Conservation (phyloP, 495 filamentous ascomycete species). For the Amorphotheca resinae region DNA sequence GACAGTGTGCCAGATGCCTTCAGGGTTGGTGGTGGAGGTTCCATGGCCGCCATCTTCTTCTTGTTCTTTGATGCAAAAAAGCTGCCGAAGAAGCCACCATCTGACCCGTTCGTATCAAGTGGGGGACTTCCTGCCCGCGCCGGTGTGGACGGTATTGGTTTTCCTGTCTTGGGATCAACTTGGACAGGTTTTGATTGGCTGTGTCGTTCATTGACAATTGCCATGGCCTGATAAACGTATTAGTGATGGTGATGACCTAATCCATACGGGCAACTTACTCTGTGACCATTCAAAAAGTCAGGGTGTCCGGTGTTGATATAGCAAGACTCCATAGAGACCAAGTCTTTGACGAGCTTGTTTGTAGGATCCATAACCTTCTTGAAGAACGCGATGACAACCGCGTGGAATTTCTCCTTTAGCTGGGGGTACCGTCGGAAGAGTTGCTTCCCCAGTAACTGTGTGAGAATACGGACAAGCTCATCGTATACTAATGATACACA, state of each 20-base stretch:
- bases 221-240: constrained; percentile 58
- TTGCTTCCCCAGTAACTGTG: constrained; percentile 76
- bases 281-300: constrained; percentile 93
- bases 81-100: constrained; percentile 83
- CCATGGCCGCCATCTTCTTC: constrained; percentile 99
- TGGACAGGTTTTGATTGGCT: constrained; percentile 73
- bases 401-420: constrained; percentile 94
- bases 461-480: constrained; percentile 90
- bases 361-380: constrained; percentile 96
- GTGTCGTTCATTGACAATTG: constrained; percentile 88
- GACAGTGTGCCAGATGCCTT: constrained; percentile 88
- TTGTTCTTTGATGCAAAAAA: constrained; percentile 99
- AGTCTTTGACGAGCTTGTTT: constrained; percentile 88
- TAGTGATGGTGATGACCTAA: background rate
- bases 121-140: constrained; percentile 60
- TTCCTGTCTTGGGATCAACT: constrained; percentile 98
- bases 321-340: constrained; percentile 89
- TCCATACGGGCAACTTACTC: constrained; percentile 22
- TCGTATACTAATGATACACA: constrained; percentile 96
- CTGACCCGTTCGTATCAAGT: constrained; percentile 37
- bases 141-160: constrained; percentile 65
- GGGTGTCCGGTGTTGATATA: constrained; percentile 99
- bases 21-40: constrained; percentile 79
- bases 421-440: constrained; percentile 84
- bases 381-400: constrained; percentile 89